These are phyloP conservation scores for Aureobasidium namibiae DNA, from an alignment of 2,329 filamentous ascomycete genomes.

Conservation along the genomic window DNA sequence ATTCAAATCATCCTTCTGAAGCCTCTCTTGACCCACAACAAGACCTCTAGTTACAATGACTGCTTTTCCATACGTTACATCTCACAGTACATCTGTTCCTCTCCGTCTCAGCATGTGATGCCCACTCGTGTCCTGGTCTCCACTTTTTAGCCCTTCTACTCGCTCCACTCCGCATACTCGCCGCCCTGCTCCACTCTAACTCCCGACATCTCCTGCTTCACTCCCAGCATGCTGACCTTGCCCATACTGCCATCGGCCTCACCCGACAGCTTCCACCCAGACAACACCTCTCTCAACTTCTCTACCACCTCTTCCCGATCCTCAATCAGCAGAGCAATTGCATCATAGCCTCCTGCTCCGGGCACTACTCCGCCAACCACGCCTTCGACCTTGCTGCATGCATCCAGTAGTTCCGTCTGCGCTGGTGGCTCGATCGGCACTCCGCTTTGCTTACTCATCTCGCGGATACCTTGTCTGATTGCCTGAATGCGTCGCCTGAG, in stretches of 20 bases:
- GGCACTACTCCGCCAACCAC: conserved; percentile 89
- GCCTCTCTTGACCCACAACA: neutral
- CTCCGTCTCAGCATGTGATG: neutral
- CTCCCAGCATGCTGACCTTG: conserved; percentile 59
- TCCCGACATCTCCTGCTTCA: conserved; percentile 67
- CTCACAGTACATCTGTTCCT: too few relatives aligned
- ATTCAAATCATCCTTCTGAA: neutral
- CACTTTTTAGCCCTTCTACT: conserved; percentile 3
- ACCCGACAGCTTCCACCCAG: conserved; percentile 50
- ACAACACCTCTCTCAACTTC: conserved; percentile 54
- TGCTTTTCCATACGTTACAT: neutral
- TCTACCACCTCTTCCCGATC: conserved; percentile 59
- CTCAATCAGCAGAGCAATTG: conserved; percentile 68
- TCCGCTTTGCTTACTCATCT: conserved; percentile 64
- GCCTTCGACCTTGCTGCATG: conserved; percentile 60
- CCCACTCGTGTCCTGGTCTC: neutral
- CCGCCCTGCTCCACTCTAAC: conserved; percentile 34
- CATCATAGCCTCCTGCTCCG: conserved; percentile 89
- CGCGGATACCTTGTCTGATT: conserved; percentile 56
- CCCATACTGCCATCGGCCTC: conserved; percentile 32
- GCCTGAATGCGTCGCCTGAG: conserved; percentile 43
- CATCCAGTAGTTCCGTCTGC: conserved; percentile 79
- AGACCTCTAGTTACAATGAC: too few relatives aligned
- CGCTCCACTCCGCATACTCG: conserved; percentile 34
- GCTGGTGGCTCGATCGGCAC: conserved; percentile 84